Percentiles rank a stretch among this genome's conserved stretches.
Conservation (phyloP, 306 rosid species). For the Arachis stenosperma region DNA sequence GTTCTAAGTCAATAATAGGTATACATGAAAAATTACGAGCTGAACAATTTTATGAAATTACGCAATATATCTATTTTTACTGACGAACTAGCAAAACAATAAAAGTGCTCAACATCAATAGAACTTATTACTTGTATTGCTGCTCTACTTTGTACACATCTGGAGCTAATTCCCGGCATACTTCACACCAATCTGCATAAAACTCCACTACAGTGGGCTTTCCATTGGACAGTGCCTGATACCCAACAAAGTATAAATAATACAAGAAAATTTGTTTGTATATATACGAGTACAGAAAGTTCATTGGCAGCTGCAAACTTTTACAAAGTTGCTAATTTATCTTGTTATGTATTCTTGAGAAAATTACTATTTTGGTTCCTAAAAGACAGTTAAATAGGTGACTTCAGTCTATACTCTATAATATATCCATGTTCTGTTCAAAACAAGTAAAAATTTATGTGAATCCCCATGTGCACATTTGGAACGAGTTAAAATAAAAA, state of each 20-base stretch:
- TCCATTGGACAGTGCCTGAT: slow-evolving; percentile 92
- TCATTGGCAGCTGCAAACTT: not conserved
- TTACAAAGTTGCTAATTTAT: not conserved
- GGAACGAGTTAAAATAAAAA: too few species aligned
- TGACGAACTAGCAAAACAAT: slow-evolving; percentile 9
- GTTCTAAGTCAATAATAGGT: not conserved
- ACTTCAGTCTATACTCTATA: too few species aligned
- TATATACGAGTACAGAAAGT: not conserved
- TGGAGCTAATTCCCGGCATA: slow-evolving; percentile 92
- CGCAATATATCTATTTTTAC: not conserved
- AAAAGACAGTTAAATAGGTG: too few species aligned
- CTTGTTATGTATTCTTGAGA: too few species aligned
- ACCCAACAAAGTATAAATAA: slow-evolving; percentile 16
- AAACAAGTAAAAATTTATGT: too few species aligned
- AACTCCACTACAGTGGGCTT: slow-evolving; percentile 97
- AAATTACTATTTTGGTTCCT: not conserved
- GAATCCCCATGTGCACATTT: too few species aligned
- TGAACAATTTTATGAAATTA: not conserved
- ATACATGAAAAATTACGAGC: slow-evolving; percentile 17
- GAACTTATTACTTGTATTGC: slow-evolving; percentile 74
- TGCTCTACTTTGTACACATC: slow-evolving; percentile 94
- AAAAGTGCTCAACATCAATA: slow-evolving; percentile 4
- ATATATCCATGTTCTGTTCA: too few species aligned
- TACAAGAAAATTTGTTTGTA: slow-evolving; percentile 17
- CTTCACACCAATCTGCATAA: slow-evolving; percentile 99